Evolutionary conservation across 805 yeast species (phyloP).

Genomic region (Candida manassasensis): DNA sequence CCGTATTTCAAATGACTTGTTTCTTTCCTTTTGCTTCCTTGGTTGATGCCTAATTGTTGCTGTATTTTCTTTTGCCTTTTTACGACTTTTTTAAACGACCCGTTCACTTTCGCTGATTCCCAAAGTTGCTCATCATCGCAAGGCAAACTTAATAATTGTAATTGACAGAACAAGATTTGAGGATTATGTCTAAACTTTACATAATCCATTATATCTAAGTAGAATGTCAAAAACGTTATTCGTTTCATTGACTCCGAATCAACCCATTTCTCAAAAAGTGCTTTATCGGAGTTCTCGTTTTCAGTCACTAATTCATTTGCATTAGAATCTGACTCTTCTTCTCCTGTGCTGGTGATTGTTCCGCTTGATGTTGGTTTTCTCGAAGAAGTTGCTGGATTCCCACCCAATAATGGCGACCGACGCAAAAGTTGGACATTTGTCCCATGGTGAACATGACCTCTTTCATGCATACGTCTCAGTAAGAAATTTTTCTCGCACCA

Average conservation of each 20-base stretch:
- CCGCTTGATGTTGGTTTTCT: constrained; percentile 20
- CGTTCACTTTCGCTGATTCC: constrained; percentile 36
- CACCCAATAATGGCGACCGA: constrained; percentile 72
- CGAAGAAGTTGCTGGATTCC: constrained; percentile 46
- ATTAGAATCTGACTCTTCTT: constrained; percentile 25
- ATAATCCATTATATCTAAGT: constrained; percentile 74
- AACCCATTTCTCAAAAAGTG: constrained; percentile 63
- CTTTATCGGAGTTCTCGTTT: constrained; percentile 23
- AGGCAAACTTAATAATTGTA: constrained; percentile 37
- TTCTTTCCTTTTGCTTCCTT: constrained; percentile 7
- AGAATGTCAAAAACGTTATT: constrained; percentile 76
- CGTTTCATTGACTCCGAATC: constrained; percentile 76
- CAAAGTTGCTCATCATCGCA: constrained; percentile 38
- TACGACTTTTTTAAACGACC: constrained; percentile 34
- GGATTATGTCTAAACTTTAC: constrained; percentile 72
- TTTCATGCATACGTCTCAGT: constrained; percentile 65
- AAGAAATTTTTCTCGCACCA: constrained; percentile 74
- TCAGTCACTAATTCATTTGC: constrained; percentile 10
- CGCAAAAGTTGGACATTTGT: constrained; percentile 75
- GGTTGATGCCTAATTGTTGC: constrained; percentile 5
- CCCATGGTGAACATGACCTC: constrained; percentile 84
- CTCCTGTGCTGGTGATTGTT: constrained; percentile 28
- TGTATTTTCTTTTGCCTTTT: constrained; percentile 31
- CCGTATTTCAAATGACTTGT: constrained; percentile 11
- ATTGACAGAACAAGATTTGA: constrained; percentile 32